phyloP scores from a whole-genome alignment of 345 rosid species.

The Dimocarpus longan region DNA sequence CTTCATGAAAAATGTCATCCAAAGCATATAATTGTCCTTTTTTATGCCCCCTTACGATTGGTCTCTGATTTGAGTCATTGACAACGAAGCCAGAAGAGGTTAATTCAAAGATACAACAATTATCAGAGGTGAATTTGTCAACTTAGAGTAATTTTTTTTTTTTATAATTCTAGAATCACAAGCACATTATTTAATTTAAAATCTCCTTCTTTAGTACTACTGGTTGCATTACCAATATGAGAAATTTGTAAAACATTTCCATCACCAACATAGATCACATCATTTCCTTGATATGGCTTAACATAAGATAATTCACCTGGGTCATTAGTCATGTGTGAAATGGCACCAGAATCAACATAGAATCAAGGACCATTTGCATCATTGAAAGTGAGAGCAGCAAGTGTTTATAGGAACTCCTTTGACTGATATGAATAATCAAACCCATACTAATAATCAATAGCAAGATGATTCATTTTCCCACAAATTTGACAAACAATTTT shows the following conservation, averaged over 20 bases:
- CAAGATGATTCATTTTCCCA: no score
- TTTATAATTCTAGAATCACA: no score
- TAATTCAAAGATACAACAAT: no score
- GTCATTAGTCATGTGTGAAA: background rate
- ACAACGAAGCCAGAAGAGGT: no score
- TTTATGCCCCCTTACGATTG: no score
- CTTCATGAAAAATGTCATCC: background rate
- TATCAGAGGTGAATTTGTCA: no score
- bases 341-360: background rate
- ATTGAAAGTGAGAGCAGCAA: background rate
- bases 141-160: no score
- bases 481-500: no score
- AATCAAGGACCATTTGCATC: background rate
- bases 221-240: background rate
- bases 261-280: background rate
- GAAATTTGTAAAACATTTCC: background rate
- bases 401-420: background rate
- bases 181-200: no score
- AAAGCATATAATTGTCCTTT: no score
- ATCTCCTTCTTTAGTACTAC: background rate
- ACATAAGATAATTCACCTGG: background rate
- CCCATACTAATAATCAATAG: background rate
- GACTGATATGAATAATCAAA: slow-evolving; percentile 7
- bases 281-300: background rate
- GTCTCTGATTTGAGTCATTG: no score